Evolutionary conservation across 2,329 filamentous ascomycete genomes (phyloP).

Genomic region (Gaeumannomyces sp.): DNA sequence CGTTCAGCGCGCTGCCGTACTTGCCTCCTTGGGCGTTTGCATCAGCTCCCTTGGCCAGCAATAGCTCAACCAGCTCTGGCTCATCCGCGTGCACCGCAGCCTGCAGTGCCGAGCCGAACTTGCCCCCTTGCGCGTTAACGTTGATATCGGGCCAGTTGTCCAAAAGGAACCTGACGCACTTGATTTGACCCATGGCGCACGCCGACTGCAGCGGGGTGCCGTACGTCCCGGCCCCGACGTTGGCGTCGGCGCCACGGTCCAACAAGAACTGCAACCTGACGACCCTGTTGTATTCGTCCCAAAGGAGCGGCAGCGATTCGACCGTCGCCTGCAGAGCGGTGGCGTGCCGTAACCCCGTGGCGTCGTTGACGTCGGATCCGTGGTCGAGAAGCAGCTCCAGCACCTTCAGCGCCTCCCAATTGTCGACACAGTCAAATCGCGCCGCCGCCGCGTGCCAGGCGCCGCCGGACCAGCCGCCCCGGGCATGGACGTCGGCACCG

Average conservation of each 20-base stretch:
- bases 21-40: background rate
- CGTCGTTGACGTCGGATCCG: background rate
- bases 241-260: background rate
- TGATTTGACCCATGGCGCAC: background rate
- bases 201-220: background rate
- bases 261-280: background rate
- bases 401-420: no score
- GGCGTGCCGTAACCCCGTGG: background rate
- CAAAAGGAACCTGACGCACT: background rate
- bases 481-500: background rate
- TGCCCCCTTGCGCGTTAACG: background rate
- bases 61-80: background rate
- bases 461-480: background rate
- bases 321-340: background rate
- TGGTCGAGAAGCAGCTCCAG: background rate
- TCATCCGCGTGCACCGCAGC: background rate
- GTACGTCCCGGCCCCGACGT: background rate
- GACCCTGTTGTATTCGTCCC: no score
- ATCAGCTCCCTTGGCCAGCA: background rate
- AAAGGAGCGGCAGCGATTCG: background rate
- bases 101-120: background rate
- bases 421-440: no score
- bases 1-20: slow-evolving; percentile 3
- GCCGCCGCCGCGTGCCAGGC: background rate
- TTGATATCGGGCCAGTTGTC: background rate